These are phyloP conservation scores for Venturia pyrina DNA, from an alignment of 2,329 filamentous ascomycete species.

Conservation along the genomic window DNA sequence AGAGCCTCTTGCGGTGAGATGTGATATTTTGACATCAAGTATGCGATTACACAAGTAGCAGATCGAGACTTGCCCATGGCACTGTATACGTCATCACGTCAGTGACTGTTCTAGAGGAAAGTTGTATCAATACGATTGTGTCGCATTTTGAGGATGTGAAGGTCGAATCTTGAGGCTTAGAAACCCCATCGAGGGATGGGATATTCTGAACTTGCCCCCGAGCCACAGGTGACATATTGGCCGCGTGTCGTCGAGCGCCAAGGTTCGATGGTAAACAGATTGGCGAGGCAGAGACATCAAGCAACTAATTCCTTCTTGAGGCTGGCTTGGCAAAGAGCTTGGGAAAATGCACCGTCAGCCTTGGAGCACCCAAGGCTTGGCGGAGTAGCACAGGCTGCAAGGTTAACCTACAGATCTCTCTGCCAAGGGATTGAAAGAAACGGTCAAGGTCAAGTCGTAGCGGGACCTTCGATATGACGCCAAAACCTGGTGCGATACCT, in stretches of 20 bases:
- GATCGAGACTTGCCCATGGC: slow-evolving; percentile 96
- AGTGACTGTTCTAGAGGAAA: background rate
- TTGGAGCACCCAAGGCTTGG: background rate
- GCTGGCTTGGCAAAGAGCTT: background rate
- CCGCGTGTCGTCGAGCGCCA: background rate
- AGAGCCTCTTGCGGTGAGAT: slow-evolving; percentile 55
- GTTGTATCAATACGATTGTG: background rate
- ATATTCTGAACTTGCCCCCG: background rate
- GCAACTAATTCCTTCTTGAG: background rate
- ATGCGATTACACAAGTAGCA: slow-evolving; percentile 73
- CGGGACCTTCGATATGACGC: too few relatives aligned
- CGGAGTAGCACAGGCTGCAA: background rate
- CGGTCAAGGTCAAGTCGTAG: background rate
- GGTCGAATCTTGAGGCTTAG: background rate
- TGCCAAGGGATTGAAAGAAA: background rate
- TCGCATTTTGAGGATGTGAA: background rate
- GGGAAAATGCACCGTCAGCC: background rate
- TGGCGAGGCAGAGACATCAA: background rate
- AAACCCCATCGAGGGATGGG: background rate
- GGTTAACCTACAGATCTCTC: background rate
- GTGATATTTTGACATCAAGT: slow-evolving; percentile 54
- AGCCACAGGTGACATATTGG: background rate
- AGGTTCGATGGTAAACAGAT: background rate
- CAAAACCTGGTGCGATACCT: too few relatives aligned
- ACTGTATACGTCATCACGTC: slow-evolving; percentile 38